These are phyloP conservation scores for Phytophthora gonapodyides DNA, from an alignment of 352 stramenopile genomes.

Conservation along the genomic window DNA sequence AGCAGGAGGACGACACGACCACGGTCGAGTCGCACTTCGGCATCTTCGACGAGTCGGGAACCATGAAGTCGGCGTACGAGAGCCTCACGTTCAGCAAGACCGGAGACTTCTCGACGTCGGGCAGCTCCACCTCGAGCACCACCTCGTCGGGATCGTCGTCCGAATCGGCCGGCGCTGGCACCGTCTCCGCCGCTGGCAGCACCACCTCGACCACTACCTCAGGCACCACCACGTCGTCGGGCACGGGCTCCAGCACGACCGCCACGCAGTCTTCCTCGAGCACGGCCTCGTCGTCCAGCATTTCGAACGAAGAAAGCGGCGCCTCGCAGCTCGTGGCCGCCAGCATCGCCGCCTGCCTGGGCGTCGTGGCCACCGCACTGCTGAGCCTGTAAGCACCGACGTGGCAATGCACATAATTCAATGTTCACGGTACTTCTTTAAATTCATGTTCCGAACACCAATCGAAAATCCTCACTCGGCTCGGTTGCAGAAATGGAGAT, in stretches of 20 bases:
- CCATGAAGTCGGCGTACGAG: slow-evolving; percentile 69
- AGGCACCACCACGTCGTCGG: not conserved
- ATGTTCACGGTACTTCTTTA: slow-evolving; percentile 20
- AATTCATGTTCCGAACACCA: too few relatives aligned
- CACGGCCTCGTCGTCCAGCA: slow-evolving; percentile 24
- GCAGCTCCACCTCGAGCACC: slow-evolving; percentile 28
- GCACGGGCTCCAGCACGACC: slow-evolving; percentile 9
- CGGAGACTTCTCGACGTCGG: slow-evolving; percentile 27
- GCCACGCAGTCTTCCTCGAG: slow-evolving; percentile 29
- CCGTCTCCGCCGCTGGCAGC: slow-evolving; percentile 22
- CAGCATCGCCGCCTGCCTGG: slow-evolving; percentile 38
- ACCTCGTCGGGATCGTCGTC: slow-evolving; percentile 26
- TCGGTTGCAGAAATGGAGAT: too few relatives aligned
- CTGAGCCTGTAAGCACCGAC: slow-evolving; percentile 49
- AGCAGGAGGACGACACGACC: slow-evolving; percentile 47
- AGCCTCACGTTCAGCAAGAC: slow-evolving; percentile 59
- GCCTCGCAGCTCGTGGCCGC: slow-evolving; percentile 39
- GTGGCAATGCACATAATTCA: slow-evolving; percentile 11
- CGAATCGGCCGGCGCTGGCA: slow-evolving; percentile 29
- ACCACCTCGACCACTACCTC: slow-evolving; percentile 26
- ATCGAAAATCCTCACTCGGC: too few relatives aligned
- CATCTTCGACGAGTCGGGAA: slow-evolving; percentile 66
- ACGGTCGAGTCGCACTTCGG: slow-evolving; percentile 82
- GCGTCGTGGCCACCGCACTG: slow-evolving; percentile 42
- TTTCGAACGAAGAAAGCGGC: slow-evolving; percentile 27